These are phyloP conservation scores for Penicillium sp. DNA, from an alignment of 2,329 filamentous ascomycete species.

Conservation along the genomic window DNA sequence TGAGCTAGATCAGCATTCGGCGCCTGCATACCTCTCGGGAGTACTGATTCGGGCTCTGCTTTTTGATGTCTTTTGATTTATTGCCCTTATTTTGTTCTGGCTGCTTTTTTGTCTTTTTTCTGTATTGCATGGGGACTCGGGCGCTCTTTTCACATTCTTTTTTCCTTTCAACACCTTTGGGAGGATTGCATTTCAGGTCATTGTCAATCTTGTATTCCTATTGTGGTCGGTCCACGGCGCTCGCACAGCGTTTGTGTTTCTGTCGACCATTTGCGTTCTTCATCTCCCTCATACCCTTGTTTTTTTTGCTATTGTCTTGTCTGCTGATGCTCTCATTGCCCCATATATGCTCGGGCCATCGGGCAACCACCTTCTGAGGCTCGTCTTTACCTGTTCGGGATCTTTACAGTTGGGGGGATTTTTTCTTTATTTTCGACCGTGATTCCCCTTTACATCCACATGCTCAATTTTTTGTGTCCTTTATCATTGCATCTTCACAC, in stretches of 20 bases:
- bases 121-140: conserved; percentile 32
- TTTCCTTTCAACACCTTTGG: conserved; percentile 26
- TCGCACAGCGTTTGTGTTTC: conserved; percentile 20
- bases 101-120: conserved; percentile 14
- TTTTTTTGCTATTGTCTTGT: conserved; percentile 18
- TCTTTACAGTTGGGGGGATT: conserved; percentile 10
- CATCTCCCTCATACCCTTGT: conserved; percentile 34
- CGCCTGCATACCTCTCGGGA: conserved; percentile 36
- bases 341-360: conserved; percentile 5
- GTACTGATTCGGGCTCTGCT: conserved; percentile 33
- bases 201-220: conserved; percentile 28
- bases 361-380: conserved; percentile 6
- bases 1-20: conserved; percentile 42
- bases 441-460: conserved; percentile 29
- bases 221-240: conserved; percentile 23
- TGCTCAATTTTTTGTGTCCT: conserved; percentile 20
- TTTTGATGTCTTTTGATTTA: conserved; percentile 26
- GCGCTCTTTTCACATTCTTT: conserved; percentile 28
- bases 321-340: conserved; percentile 11
- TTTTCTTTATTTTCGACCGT: conserved; percentile 17
- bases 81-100: conserved; percentile 16
- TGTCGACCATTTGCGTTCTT: conserved; percentile 22
- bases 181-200: conserved; percentile 31
- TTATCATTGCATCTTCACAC: conserved; percentile 25
- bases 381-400: conserved; percentile 12